A percentile compares a stretch with the other conserved stretches of the same genome.
Evolutionary conservation across 306 rosid genomes (phyloP).

Genomic region (Sesbania bispinosa): DNA sequence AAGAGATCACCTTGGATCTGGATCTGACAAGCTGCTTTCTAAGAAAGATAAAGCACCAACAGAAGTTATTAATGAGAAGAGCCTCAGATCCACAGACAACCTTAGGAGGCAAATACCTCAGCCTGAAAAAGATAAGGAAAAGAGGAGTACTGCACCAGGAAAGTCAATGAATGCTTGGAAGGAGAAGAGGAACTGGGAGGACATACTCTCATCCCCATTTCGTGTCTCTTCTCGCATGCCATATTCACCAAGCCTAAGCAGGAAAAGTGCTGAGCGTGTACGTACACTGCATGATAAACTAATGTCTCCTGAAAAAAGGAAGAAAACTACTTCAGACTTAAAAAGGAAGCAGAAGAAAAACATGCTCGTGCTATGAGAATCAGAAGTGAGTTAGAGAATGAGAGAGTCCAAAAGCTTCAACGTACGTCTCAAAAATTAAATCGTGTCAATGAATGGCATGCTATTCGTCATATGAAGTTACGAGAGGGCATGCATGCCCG

Average conservation of each 20-base stretch:
- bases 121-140: slow-evolving; percentile 78
- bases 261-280: slow-evolving; percentile 91
- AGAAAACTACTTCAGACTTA: slow-evolving; percentile 79
- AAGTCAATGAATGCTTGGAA: slow-evolving; percentile 97
- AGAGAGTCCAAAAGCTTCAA: slow-evolving; percentile 94
- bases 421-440: slow-evolving; percentile 83
- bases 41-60: slow-evolving; percentile 54
- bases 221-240: slow-evolving; percentile 81
- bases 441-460: slow-evolving; percentile 90
- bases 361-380: slow-evolving; percentile 98
- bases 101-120: slow-evolving; percentile 46
- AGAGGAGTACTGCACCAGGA: slow-evolving; percentile 61
- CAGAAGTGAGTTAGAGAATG: slow-evolving; percentile 88
- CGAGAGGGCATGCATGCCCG: slow-evolving; percentile 98
- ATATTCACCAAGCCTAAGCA: slow-evolving; percentile 75
- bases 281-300: slow-evolving; percentile 89
- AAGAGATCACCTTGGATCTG: slow-evolving; percentile 58
- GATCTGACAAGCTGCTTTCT: slow-evolving; percentile 51
- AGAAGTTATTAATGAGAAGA: slow-evolving; percentile 57
- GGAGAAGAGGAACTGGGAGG: slow-evolving; percentile 95
- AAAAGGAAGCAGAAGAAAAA: slow-evolving; percentile 92
- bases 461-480: slow-evolving; percentile 88
- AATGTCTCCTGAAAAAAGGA: slow-evolving; percentile 96
- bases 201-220: slow-evolving; percentile 85
- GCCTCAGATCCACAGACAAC: slow-evolving; percentile 44